A percentile compares a stretch with the other conserved stretches of the same genome.
Evolutionary conservation across 208 protist genomes (phyloP).

Genomic region (Leishmania turanica): DNA sequence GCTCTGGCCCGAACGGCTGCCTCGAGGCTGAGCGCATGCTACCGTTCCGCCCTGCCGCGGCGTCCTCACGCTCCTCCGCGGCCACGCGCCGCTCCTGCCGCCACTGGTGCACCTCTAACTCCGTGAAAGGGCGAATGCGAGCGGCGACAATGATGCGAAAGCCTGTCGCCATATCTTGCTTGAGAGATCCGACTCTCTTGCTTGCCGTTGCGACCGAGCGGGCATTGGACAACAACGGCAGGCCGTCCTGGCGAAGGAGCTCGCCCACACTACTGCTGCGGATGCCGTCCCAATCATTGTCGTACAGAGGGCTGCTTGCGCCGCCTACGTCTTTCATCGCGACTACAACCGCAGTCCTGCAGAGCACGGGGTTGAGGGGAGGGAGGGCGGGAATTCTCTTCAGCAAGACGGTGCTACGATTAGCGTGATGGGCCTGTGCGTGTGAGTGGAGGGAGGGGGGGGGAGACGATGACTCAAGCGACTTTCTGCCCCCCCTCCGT

Average conservation of each 20-base stretch:
- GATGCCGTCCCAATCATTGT: background rate
- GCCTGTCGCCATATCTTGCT: constrained; percentile 13
- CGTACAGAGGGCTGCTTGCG: background rate
- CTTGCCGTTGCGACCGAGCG: background rate
- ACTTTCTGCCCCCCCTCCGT: background rate
- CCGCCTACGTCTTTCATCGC: background rate
- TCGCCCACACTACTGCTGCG: background rate
- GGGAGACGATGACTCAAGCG: background rate
- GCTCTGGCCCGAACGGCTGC: constrained; percentile 48
- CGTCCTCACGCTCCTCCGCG: constrained; percentile 11
- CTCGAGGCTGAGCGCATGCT: constrained; percentile 16
- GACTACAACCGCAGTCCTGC: background rate
- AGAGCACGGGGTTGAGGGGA: background rate
- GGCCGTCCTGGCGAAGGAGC: background rate
- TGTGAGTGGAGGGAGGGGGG: background rate
- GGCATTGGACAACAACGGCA: background rate
- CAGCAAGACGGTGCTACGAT: background rate
- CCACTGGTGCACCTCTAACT: constrained; percentile 41
- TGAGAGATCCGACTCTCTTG: background rate
- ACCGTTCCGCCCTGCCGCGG: background rate
- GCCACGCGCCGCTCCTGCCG: constrained; percentile 25
- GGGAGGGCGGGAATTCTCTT: background rate
- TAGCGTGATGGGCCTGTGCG: background rate
- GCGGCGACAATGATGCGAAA: constrained; percentile 63
- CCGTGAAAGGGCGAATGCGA: constrained; percentile 62